Evolutionary conservation across 257 asterid genomes (phyloP).

Genomic region (Parsonsia alboflavescens): DNA sequence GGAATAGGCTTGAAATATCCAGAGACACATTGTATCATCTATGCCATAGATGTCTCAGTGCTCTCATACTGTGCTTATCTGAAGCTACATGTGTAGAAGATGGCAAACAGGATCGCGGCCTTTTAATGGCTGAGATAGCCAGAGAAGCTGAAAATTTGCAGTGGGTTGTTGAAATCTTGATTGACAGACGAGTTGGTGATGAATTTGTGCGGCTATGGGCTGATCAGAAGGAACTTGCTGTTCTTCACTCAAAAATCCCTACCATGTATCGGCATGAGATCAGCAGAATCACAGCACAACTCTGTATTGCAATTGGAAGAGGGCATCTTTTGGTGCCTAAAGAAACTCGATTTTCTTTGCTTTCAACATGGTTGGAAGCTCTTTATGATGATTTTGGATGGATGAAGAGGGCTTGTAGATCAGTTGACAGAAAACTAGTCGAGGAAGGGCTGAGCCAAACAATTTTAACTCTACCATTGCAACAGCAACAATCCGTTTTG

Average conservation of each 20-base stretch:
- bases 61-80: conserved; percentile 61
- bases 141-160: conserved; percentile 88
- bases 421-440: conserved; percentile 59
- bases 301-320: conserved; percentile 78
- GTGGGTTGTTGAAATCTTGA: conserved; percentile 73
- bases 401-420: conserved; percentile 71
- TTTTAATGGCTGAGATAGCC: conserved; percentile 68
- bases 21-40: conserved; percentile 59
- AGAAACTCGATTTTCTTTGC: conserved; percentile 50
- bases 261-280: conserved; percentile 73
- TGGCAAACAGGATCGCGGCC: conserved; percentile 56
- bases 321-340: conserved; percentile 65
- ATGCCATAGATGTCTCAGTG: conserved; percentile 74
- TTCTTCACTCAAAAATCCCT: conserved; percentile 82
- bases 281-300: conserved; percentile 81
- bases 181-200: conserved; percentile 63
- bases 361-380: conserved; percentile 86
- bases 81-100: conserved; percentile 65
- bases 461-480: conserved; percentile 66
- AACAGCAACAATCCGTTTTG: conserved; percentile 66
- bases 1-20: conserved; percentile 41
- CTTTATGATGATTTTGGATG: conserved; percentile 83
- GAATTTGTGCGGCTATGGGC: conserved; percentile 88
- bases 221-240: conserved; percentile 74
- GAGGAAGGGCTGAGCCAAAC: conserved; percentile 87